phyloP scores from a whole-genome alignment of 108 stramenopile species.

The Pseudonitzschia delicatissima region DNA sequence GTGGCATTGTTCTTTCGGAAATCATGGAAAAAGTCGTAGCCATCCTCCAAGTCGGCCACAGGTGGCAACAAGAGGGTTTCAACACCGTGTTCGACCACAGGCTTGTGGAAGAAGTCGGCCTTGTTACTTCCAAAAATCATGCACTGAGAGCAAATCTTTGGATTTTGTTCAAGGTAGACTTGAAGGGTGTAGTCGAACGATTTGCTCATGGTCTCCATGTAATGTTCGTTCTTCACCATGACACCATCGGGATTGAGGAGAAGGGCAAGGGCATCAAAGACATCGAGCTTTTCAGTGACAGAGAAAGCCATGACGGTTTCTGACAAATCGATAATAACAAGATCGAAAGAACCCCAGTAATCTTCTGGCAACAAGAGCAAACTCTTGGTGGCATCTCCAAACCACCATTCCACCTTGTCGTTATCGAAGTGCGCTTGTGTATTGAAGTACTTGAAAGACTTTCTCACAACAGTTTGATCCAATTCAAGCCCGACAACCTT shows the following conservation, averaged over 20 bases:
- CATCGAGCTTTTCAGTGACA: slow-evolving; percentile 72
- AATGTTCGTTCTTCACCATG: slow-evolving; percentile 78
- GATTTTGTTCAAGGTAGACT: slow-evolving; percentile 47
- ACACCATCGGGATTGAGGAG: slow-evolving; percentile 74
- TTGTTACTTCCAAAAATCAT: slow-evolving; percentile 71
- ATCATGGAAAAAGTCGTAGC: slow-evolving; percentile 64
- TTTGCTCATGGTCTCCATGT: slow-evolving; percentile 59
- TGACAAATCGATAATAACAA: slow-evolving; percentile 77
- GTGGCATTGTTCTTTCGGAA: slow-evolving; percentile 55
- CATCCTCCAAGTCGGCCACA: slow-evolving; percentile 12
- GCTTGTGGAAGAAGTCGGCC: slow-evolving; percentile 60
- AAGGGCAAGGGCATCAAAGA: slow-evolving; percentile 66
- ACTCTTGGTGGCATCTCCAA: slow-evolving; percentile 78
- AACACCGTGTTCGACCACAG: slow-evolving; percentile 20
- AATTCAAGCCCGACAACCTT: slow-evolving; percentile 74
- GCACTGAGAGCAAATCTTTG: slow-evolving; percentile 72
- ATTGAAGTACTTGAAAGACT: slow-evolving; percentile 67
- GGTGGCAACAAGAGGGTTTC: slow-evolving; percentile 20
- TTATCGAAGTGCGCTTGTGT: slow-evolving; percentile 81
- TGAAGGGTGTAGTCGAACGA: slow-evolving; percentile 59
- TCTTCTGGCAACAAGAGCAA: slow-evolving; percentile 66
- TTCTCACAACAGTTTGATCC: slow-evolving; percentile 73
- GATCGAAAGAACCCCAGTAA: slow-evolving; percentile 77
- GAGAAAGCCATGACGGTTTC: slow-evolving; percentile 82
- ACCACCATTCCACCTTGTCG: slow-evolving; percentile 81